phyloP scores from a whole-genome alignment of 2,329 filamentous ascomycete species.

The Neopestalotiopsis clavispora region DNA sequence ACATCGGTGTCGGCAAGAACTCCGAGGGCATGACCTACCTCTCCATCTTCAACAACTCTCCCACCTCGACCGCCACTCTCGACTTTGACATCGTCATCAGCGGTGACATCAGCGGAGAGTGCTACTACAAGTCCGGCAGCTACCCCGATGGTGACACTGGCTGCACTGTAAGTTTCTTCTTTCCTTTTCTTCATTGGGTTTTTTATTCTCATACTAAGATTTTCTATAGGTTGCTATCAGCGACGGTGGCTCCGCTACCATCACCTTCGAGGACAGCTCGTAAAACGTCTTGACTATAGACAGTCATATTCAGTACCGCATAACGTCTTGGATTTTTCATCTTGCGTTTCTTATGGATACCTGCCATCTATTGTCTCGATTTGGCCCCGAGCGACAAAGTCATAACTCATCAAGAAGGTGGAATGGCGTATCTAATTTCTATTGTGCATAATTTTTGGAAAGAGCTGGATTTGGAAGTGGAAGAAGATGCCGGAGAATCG shows the following conservation, averaged over 20 bases:
- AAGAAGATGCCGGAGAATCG: not conserved
- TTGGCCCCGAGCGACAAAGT: conserved; percentile 23
- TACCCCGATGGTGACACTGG: conserved; percentile 66
- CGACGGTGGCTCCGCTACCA: conserved; percentile 45
- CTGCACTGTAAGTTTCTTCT: conserved; percentile 75
- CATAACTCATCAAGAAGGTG: conserved; percentile 28
- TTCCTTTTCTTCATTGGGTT: not conserved
- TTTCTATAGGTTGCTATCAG: conserved; percentile 46
- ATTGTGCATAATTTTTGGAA: conserved; percentile 36
- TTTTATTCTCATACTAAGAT: not conserved
- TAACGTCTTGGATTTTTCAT: conserved; percentile 31
- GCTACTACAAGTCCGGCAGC: conserved; percentile 68
- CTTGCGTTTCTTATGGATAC: conserved; percentile 39
- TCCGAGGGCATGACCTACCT: conserved; percentile 72
- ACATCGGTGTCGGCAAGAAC: conserved; percentile 80
- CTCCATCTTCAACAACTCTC: conserved; percentile 83
- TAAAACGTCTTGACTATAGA: conserved; percentile 20
- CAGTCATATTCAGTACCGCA: conserved; percentile 23
- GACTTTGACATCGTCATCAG: conserved; percentile 80
- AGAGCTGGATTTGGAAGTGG: not conserved
- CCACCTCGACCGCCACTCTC: conserved; percentile 72
- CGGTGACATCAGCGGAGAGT: conserved; percentile 65
- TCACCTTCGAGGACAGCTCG: conserved; percentile 47
- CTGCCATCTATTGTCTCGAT: conserved; percentile 31
- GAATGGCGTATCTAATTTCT: conserved; percentile 38